These are phyloP conservation scores for Vigna nakashimae DNA, from an alignment of 306 rosid genomes.

Conservation along the genomic window DNA sequence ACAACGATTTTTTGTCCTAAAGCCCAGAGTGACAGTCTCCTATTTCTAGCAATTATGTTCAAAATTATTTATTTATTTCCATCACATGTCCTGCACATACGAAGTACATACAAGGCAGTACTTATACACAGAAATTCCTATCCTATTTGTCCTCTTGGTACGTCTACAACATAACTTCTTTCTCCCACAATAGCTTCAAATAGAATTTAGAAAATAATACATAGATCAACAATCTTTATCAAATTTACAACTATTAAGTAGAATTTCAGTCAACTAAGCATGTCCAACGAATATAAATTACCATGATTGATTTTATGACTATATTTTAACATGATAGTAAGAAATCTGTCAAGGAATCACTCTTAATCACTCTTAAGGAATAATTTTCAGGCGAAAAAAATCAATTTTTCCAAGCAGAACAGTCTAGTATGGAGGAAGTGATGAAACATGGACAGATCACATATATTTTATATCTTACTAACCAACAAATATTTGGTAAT, in stretches of 20 bases:
- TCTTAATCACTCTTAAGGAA: background rate
- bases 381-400: background rate
- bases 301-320: background rate
- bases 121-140: no score
- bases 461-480: slow-evolving; percentile 8
- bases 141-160: no score
- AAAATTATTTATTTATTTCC: no score
- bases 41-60: no score
- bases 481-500: background rate
- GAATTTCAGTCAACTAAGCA: background rate
- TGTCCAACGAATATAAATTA: background rate
- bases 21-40: no score
- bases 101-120: no score
- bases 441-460: background rate
- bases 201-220: no score
- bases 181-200: no score
- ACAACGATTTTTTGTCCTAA: no score
- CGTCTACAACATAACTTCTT: no score
- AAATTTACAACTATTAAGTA: background rate
- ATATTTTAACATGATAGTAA: background rate
- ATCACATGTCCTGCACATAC: no score
- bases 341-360: background rate
- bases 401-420: slow-evolving; percentile 13
- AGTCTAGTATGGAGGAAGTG: background rate
- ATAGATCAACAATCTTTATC: no score